Evolutionary conservation across 306 rosid genomes (phyloP).

Genomic region (Abrus precatorius): DNA sequence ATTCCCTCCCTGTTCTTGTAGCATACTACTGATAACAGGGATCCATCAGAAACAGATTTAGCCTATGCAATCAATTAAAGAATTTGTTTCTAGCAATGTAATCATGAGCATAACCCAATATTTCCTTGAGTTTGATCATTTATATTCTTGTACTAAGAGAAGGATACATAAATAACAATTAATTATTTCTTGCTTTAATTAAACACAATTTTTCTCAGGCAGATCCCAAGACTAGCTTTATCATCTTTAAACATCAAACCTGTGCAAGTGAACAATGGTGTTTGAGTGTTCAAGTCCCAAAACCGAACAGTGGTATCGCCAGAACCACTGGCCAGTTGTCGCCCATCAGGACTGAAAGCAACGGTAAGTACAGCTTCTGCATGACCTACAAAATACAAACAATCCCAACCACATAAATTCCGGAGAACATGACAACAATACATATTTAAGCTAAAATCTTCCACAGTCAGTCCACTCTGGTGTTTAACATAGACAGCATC

Average conservation of each 20-base stretch:
- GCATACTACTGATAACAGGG: not conserved
- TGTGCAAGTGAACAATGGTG: conserved; percentile 85
- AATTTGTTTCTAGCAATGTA: not conserved
- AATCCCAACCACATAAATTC: conserved; percentile 28
- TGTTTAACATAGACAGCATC: not conserved
- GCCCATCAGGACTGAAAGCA: conserved; percentile 96
- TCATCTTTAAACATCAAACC: conserved; percentile 61
- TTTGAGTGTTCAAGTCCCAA: conserved; percentile 94
- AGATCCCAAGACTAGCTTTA: conserved; percentile 35
- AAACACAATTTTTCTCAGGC: conserved; percentile 3
- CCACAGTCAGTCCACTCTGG: not conserved
- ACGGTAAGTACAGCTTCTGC: conserved; percentile 85
- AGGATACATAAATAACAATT: conserved; percentile 20
- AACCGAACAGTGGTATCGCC: conserved; percentile 92
- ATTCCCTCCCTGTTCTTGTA: not conserved
- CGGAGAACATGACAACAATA: conserved; percentile 17
- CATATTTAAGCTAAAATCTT: conserved; percentile 5
- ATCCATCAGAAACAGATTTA: conserved; percentile 10
- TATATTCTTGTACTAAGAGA: not conserved
- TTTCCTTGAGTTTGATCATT: too few species aligned
- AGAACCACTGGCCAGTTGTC: conserved; percentile 93
- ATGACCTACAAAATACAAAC: conserved; percentile 77
- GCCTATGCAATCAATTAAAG: conserved; percentile 18
- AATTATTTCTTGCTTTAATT: conserved; percentile 12
- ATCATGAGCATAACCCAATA: too few species aligned